Evolutionary conservation across 1,284 basidiomycete species (phyloP).

Genomic region (Bondarzewia mesenterica): DNA sequence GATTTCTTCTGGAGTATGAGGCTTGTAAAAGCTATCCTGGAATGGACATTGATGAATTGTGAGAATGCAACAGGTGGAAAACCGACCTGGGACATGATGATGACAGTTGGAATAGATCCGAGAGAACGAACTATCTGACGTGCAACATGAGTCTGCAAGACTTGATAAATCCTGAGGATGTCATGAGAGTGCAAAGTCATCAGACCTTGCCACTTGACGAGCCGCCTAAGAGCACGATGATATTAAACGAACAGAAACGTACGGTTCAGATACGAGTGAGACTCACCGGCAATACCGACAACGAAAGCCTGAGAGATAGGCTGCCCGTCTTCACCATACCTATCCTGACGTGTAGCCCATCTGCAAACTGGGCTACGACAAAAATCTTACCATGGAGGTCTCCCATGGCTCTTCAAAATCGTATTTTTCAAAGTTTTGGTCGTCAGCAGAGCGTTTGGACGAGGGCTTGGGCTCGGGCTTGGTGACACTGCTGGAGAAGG

Average conservation of each 20-base stretch:
- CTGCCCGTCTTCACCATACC: conserved; percentile 71
- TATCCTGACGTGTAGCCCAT: conserved; percentile 18
- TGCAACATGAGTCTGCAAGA: conserved; percentile 80
- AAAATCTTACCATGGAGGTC: conserved; percentile 63
- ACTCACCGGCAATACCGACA: conserved; percentile 83
- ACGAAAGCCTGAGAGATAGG: conserved; percentile 77
- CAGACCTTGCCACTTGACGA: conserved; percentile 89
- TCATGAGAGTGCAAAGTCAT: conserved; percentile 1
- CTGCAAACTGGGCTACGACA: conserved; percentile 6
- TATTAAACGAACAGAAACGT: neutral
- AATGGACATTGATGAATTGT: neutral
- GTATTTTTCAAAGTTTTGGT: conserved; percentile 54
- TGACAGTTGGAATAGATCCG: conserved; percentile 80
- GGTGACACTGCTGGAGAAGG: conserved; percentile 10
- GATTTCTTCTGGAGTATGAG: conserved; percentile 72
- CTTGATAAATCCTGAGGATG: conserved; percentile 9
- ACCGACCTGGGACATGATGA: conserved; percentile 78
- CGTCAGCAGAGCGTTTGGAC: conserved; percentile 1
- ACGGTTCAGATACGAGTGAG: conserved; percentile 23
- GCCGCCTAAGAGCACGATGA: conserved; percentile 50
- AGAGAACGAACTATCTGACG: conserved; percentile 76
- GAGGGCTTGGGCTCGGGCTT: conserved; percentile 3
- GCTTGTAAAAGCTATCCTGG: conserved; percentile 92
- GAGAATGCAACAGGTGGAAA: neutral
- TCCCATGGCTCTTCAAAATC: conserved; percentile 75